Evolutionary conservation across 192 early-diverging fungal species (phyloP).

Genomic region (Phycomyces nitens): DNA sequence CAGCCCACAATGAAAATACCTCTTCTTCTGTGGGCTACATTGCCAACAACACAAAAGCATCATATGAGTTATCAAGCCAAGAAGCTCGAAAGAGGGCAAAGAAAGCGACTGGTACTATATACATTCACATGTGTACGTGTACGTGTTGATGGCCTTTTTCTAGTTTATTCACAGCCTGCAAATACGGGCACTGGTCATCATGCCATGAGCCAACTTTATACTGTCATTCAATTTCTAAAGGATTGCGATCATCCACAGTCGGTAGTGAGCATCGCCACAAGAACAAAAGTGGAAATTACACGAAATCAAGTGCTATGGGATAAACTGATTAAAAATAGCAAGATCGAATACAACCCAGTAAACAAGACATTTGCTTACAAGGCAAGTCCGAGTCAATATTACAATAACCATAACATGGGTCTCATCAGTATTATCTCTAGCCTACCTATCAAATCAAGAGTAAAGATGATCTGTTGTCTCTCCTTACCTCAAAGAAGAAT

Average conservation of each 20-base stretch:
- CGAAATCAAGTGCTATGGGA: slow-evolving; percentile 52
- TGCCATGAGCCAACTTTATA: slow-evolving; percentile 50
- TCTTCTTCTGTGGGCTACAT: not conserved
- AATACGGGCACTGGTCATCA: slow-evolving; percentile 51
- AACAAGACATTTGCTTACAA: slow-evolving; percentile 69
- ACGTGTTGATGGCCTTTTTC: not conserved
- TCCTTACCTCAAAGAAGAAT: slow-evolving; percentile 53
- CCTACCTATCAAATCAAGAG: slow-evolving; percentile 69
- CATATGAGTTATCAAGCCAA: slow-evolving; percentile 17
- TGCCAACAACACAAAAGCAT: slow-evolving; percentile 26
- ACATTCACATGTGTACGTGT: not conserved
- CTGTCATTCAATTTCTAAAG: slow-evolving; percentile 54
- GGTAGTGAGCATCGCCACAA: slow-evolving; percentile 50
- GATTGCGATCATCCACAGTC: slow-evolving; percentile 57
- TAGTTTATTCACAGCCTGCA: slow-evolving; percentile 53
- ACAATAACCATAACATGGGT: not conserved
- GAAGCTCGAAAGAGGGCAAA: slow-evolving; percentile 22
- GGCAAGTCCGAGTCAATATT: slow-evolving; percentile 22
- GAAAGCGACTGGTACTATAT: slow-evolving; percentile 18
- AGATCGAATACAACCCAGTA: slow-evolving; percentile 55
- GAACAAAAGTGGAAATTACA: slow-evolving; percentile 53
- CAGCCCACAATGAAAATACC: not conserved
- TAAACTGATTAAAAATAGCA: slow-evolving; percentile 57
- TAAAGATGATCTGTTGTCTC: slow-evolving; percentile 66
- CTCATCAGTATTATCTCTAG: slow-evolving; percentile 29